Conservation (phyloP, 2,329 filamentous ascomycete species). For the Nectriaceae sp. region DNA sequence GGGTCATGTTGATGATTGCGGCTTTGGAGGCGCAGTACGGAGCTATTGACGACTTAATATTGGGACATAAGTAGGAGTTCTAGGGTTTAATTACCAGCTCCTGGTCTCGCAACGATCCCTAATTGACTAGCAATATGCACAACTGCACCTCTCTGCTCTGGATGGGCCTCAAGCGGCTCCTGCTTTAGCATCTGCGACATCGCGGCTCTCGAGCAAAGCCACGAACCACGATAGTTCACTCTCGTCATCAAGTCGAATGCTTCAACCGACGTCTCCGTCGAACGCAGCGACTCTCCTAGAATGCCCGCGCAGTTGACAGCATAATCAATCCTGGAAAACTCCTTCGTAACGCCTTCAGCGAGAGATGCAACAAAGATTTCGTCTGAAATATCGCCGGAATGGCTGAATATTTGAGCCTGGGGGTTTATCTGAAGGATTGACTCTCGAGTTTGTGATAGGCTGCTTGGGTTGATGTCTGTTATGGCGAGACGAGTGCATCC, state of each 20-base stretch:
- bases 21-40: constrained; percentile 61
- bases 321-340: constrained; percentile 55
- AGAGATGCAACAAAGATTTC: constrained; percentile 45
- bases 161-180: constrained; percentile 41
- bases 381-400: constrained; percentile 49
- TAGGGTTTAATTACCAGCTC: constrained; percentile 28
- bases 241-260: constrained; percentile 55
- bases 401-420: constrained; percentile 32
- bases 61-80: not conserved
- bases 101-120: constrained; percentile 49
- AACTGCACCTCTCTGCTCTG: constrained; percentile 46
- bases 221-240: constrained; percentile 56
- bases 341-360: constrained; percentile 29
- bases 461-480: constrained; percentile 49
- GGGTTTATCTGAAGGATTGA: constrained; percentile 37
- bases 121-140: constrained; percentile 57
- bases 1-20: constrained; percentile 59
- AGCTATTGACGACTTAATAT: too few relatives aligned
- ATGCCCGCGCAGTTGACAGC: constrained; percentile 58
- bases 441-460: constrained; percentile 39
- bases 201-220: constrained; percentile 47
- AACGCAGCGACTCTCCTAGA: constrained; percentile 42
- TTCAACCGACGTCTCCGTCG: constrained; percentile 46
- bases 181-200: constrained; percentile 49
- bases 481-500: constrained; percentile 55